Evolutionary conservation across 1,139 yeast species (phyloP), one percentile per base, ranked within the genome.

Genomic region (Neolecta irregularis): DNA sequence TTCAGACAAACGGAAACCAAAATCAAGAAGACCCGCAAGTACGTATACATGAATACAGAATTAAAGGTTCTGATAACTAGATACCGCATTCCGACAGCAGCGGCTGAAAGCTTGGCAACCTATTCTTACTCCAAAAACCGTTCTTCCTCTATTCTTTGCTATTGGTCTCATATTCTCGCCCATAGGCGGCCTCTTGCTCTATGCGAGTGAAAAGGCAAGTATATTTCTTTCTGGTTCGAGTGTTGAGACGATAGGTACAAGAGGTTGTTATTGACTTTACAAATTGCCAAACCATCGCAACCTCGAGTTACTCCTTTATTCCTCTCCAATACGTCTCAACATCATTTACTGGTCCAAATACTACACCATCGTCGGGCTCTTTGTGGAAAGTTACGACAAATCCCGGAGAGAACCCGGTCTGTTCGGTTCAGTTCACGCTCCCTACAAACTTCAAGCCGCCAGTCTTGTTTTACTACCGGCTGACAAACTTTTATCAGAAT

Each of bases 111-210:
- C 66, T 31, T 61, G 65, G 65, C 66, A 62, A 30, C 96, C 96
- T 1, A 88, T 88, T 36, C 65, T 85, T 47, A 85, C 96, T 0
- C 95, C 95, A 15, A 74, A 69, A 51, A 77, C 91, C 3, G 92
- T 85, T 28, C 69, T 88, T 41, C 95, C 95, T 2, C 52, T 85
- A 37, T 72, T 85, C 49, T 54, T 85, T 33, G 56, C 65, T 7
- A 65, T 88, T 34, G 91, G 94, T 3, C 63, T 79, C n/a, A 61
- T 88, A 8, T 79, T 85, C 51, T 79, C 85, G 11, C 93, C 95
- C 6, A 64, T 88, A 31, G 98, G 98, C 22, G 96, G 85, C 1
- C 85, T 78, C 41, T 72, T 88, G 72, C 65, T 88, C 55, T 74
- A 74, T 43, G 91, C 93, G 4, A 68, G 88, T n/a, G 62, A 69